A percentile compares a stretch with the other conserved stretches of the same genome.
phyloP scores from a whole-genome alignment of 176 grass and related monocot species.

The Lolium rigidum region DNA sequence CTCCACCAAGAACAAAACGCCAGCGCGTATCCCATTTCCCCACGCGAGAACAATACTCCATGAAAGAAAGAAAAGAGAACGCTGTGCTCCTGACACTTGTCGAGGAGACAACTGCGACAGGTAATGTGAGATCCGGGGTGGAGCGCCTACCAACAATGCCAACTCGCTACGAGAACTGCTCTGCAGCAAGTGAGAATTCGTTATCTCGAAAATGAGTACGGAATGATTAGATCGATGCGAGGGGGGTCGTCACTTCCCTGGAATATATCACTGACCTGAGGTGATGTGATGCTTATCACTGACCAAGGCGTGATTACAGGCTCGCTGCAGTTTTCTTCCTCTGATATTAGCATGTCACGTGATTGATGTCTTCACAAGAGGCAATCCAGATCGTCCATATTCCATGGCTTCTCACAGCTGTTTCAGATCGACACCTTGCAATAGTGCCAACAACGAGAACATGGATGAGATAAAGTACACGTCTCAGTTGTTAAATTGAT shows the following conservation, averaged over 20 bases:
- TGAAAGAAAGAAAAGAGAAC: too few species aligned
- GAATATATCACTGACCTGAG: too few species aligned
- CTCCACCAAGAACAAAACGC: slow-evolving; percentile 32
- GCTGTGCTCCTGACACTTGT: slow-evolving; percentile 21
- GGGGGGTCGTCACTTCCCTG: not conserved
- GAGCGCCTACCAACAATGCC: slow-evolving; percentile 14
- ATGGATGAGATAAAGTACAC: too few species aligned
- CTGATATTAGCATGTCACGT: not conserved
- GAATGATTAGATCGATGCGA: not conserved
- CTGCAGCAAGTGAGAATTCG: too few species aligned
- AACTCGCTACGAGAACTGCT: not conserved
- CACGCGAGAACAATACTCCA: not conserved
- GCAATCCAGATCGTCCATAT: too few species aligned
- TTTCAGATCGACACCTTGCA: too few species aligned
- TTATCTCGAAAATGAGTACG: not conserved
- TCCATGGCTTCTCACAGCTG: too few species aligned
- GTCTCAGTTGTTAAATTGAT: too few species aligned
- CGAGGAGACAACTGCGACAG: slow-evolving; percentile 10
- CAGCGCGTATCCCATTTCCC: not conserved
- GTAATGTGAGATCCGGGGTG: not conserved
- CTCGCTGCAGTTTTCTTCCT: not conserved
- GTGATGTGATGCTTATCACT: slow-evolving; percentile 23
- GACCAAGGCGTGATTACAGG: not conserved
- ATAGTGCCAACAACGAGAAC: too few species aligned
- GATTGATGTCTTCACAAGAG: not conserved